Evolutionary conservation across 768 basidiomycete genomes (phyloP).

Genomic region (Suillus lakei): DNA sequence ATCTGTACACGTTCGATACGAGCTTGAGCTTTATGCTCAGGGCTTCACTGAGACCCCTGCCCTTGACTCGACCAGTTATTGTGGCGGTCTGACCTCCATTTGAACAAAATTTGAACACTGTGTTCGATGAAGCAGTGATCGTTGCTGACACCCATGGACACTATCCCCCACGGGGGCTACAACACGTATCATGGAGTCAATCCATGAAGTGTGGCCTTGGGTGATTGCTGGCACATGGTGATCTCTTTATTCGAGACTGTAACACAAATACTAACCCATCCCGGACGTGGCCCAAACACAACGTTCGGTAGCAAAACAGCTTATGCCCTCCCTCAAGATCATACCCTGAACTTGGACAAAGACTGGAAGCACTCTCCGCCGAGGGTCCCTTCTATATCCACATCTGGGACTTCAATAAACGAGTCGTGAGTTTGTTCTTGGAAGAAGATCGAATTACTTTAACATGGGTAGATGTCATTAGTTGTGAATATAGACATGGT

Average conservation of each 20-base stretch:
- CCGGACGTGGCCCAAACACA: not conserved
- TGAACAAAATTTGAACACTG: not conserved
- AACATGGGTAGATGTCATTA: not conserved
- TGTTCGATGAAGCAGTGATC: not conserved
- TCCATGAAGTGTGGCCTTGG: not conserved
- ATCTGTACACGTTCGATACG: not conserved
- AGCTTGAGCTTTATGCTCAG: conserved; percentile 3
- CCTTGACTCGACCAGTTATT: not conserved
- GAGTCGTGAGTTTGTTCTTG: not conserved
- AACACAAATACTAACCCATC: not conserved
- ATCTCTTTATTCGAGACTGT: not conserved
- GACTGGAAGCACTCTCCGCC: not conserved
- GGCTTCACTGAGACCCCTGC: not conserved
- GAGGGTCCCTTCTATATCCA: not conserved
- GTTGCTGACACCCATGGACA: not conserved
- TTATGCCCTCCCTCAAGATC: not conserved
- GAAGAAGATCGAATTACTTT: not conserved
- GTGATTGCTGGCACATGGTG: not conserved
- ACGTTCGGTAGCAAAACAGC: not conserved
- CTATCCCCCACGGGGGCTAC: too few species aligned
- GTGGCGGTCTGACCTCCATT: not conserved
- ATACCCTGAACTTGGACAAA: not conserved
- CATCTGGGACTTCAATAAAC: not conserved
- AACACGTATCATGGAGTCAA: not conserved
- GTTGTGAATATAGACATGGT: not conserved